A percentile compares a stretch with the other conserved stretches of the same genome.
Evolutionary conservation across 106 monocot genomes (phyloP).

Genomic region (Hemerocallis citrina): DNA sequence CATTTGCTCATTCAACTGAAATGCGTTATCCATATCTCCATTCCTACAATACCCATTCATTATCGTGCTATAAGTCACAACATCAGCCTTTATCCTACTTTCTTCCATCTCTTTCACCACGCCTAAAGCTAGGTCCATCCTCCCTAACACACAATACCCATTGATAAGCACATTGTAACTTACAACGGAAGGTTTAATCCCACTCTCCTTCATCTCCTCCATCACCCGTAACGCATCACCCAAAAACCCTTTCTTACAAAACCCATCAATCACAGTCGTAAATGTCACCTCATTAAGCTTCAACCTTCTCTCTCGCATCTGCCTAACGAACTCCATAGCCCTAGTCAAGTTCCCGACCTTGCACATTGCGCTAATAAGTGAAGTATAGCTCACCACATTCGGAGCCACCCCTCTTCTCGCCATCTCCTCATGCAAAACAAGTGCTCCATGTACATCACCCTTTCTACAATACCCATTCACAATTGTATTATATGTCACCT

Average conservation of each 20-base stretch:
- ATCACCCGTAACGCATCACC: slow-evolving; percentile 58
- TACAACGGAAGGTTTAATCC: slow-evolving; percentile 40
- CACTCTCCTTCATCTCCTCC: slow-evolving; percentile 56
- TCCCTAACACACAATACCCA: slow-evolving; percentile 59
- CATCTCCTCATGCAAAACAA: slow-evolving; percentile 60
- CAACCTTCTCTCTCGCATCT: slow-evolving; percentile 65
- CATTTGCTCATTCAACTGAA: slow-evolving; percentile 55
- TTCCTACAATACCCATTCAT: slow-evolving; percentile 43
- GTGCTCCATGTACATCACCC: slow-evolving; percentile 60
- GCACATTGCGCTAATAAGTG: slow-evolving; percentile 57
- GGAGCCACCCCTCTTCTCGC: slow-evolving; percentile 41
- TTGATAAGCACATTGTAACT: slow-evolving; percentile 77
- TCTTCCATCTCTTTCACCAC: slow-evolving; percentile 47
- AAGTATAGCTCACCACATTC: slow-evolving; percentile 70
- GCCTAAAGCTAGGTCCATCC: slow-evolving; percentile 40
- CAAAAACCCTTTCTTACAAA: slow-evolving; percentile 62
- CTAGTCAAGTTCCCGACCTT: slow-evolving; percentile 57
- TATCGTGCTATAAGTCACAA: slow-evolving; percentile 64
- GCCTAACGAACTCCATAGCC: slow-evolving; percentile 53
- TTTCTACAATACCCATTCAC: slow-evolving; percentile 62
- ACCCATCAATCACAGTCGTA: slow-evolving; percentile 72
- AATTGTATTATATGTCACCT: slow-evolving; percentile 66
- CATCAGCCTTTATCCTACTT: slow-evolving; percentile 43
- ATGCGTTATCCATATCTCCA: slow-evolving; percentile 64
- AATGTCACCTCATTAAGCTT: slow-evolving; percentile 63